Base-by-base conservation (phyloP, 176 grass and related monocot genomes). In the Aegilops longissima region DNA sequence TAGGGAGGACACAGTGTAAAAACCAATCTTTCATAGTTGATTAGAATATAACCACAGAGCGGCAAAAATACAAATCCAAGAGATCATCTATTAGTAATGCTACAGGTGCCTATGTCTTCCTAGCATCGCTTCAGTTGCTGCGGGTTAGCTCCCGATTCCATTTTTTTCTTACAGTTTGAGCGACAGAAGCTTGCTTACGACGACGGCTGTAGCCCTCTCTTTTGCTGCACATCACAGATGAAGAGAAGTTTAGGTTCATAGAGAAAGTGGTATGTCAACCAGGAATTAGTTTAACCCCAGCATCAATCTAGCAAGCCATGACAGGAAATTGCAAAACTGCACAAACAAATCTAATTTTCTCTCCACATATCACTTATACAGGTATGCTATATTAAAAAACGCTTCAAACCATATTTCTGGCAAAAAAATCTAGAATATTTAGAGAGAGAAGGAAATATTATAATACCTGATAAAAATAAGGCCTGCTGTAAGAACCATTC, bases 401-500 rank as follows among this genome's bases (percentile, higher is more conserved):
- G 33, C 21, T 47, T 51, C 47, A 56, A 61, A 77, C 0, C 17
- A 51, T 52, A 10, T 21, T 47, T 44, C 66, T 29, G 8, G 14
- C 14, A 39, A 66, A 5, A 63, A 64, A 23, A 73, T 73, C 7
- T 59, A 59, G 56, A 59, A n/a, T 63, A 44, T 52, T 73, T 39
- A 70, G 39, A 54, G 13, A 47, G 25, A 54, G 21, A 29, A 45
- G 7, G 14, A 77, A 63, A 84, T 63, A 77, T 67, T 16, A 54
- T 49, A 76, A 71, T 25, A 96, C 96, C 96, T 98, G 58, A 91
- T 85, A 76, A 92, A 90, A 70, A 93, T 54, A 80, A 98, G 88
- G 42, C 93, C 93, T 77, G 88, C 92, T 25, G 93, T 94, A 78
- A 98, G 93, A 74, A 98, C 96, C 93, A 98, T 89, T 72, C 96